These are phyloP conservation scores for Psilocybe mexicana DNA, from an alignment of 1,284 basidiomycete genomes.

Conservation along the genomic window DNA sequence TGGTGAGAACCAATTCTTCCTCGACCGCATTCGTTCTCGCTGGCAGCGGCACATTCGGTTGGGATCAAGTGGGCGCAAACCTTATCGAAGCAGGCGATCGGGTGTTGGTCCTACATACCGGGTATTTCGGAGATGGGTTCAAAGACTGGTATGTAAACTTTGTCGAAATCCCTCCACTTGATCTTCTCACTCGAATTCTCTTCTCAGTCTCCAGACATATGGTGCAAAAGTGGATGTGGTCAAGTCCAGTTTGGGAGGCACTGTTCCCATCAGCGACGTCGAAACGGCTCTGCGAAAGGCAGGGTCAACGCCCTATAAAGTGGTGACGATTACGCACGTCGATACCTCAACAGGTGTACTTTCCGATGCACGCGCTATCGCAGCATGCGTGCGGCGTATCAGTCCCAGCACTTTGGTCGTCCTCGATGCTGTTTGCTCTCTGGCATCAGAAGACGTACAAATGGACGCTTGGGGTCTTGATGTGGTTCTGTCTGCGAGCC, in stretches of 20 bases:
- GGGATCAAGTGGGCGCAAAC: slow-evolving; percentile 87
- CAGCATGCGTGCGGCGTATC: slow-evolving; percentile 71
- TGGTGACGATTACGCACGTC: slow-evolving; percentile 93
- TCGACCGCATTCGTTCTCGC: slow-evolving; percentile 83
- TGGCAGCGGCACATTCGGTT: slow-evolving; percentile 92
- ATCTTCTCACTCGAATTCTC: not conserved
- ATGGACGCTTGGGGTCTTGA: slow-evolving; percentile 96
- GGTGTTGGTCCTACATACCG: slow-evolving; percentile 77
- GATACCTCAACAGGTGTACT: slow-evolving; percentile 91
- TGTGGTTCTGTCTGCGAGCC: slow-evolving; percentile 88
- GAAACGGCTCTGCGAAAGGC: slow-evolving; percentile 64
- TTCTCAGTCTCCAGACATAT: slow-evolving; percentile 76
- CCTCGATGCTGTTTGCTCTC: slow-evolving; percentile 93
- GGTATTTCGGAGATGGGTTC: slow-evolving; percentile 88
- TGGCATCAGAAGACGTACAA: slow-evolving; percentile 93
- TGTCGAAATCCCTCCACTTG: not conserved
- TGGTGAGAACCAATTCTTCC: slow-evolving; percentile 66
- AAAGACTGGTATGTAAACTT: slow-evolving; percentile 64
- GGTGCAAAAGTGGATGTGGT: slow-evolving; percentile 90
- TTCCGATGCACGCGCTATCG: slow-evolving; percentile 81
- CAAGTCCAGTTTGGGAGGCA: slow-evolving; percentile 79
- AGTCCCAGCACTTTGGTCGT: slow-evolving; percentile 90
- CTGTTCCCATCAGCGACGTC: slow-evolving; percentile 68
- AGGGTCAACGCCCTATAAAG: slow-evolving; percentile 61
- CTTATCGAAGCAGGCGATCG: slow-evolving; percentile 78